Percentiles rank a stretch among this genome's conserved stretches.
Evolutionary conservation across 139 green algal species (phyloP).

Genomic region (Spirogloea muscicola): DNA sequence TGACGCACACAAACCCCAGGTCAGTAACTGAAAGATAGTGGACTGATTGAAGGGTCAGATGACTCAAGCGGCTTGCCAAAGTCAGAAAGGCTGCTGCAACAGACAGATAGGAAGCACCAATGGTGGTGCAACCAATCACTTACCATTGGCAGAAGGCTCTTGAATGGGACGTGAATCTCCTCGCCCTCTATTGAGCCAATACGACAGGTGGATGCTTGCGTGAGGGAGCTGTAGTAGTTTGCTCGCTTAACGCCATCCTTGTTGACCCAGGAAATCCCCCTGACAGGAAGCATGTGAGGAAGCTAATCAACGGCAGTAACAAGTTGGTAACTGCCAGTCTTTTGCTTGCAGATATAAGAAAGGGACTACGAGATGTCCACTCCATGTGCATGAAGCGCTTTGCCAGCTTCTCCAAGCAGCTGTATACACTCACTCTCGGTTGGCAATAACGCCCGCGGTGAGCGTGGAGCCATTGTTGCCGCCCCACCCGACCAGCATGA

Average conservation of each 20-base stretch:
- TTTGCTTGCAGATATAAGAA: no score
- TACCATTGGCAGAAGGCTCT: conserved; percentile 57
- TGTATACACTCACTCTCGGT: conserved; percentile 58
- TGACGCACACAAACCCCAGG: conserved; percentile 2
- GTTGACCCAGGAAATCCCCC: conserved; percentile 92
- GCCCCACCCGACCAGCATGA: conserved; percentile 97
- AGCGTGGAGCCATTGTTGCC: conserved; percentile 99
- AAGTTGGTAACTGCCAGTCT: not conserved
- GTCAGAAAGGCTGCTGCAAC: no score
- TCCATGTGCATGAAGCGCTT: not conserved
- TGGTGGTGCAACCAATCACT: conserved; percentile 1
- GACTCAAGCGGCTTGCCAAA: no score
- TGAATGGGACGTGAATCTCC: conserved; percentile 90
- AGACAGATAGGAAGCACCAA: no score
- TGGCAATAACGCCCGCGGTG: conserved; percentile 89
- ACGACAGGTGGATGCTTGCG: conserved; percentile 87
- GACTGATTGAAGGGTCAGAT: no score
- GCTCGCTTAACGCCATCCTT: conserved; percentile 91
- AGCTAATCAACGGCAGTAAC: not conserved
- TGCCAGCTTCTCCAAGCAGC: not conserved
- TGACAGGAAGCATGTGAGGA: no score
- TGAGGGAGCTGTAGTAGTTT: conserved; percentile 98
- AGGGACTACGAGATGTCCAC: not conserved
- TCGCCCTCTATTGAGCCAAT: conserved; percentile 92
- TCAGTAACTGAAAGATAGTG: no score